These are phyloP conservation scores for Trichoderma aggressivum DNA, from an alignment of 2,329 filamentous ascomycete genomes.

Conservation along the genomic window DNA sequence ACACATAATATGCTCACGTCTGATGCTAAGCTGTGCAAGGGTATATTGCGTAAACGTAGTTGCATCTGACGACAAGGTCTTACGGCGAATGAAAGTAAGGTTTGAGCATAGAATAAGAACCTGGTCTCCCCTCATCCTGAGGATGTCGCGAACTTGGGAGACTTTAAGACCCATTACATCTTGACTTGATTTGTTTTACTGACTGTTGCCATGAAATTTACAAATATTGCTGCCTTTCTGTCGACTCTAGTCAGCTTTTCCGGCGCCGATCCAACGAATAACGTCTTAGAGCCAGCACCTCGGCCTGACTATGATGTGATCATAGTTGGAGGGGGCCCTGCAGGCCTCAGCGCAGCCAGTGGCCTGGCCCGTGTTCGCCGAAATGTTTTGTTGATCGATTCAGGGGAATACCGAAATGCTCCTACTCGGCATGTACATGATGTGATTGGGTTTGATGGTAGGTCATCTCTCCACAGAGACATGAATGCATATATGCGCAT, in stretches of 20 bases:
- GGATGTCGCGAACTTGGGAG: neutral
- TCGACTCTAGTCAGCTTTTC: neutral
- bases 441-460: conserved; percentile 58
- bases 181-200: neutral
- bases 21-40: neutral
- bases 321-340: conserved; percentile 55
- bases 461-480: neutral
- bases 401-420: conserved; percentile 55
- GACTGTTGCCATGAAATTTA: neutral
- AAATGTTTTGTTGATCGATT: conserved; percentile 55
- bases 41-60: neutral
- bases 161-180: neutral
- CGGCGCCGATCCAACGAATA: neutral
- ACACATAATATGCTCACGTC: neutral
- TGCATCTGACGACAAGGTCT: neutral
- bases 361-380: conserved; percentile 57
- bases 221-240: neutral
- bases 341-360: conserved; percentile 53
- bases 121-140: neutral
- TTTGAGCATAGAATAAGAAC: neutral
- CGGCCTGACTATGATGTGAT: conserved; percentile 49
- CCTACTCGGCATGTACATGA: conserved; percentile 59
- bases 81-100: neutral
- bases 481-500: neutral
- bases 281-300: neutral